Conservation (phyloP, 768 basidiomycete species). For the Cystofilobasidium capitatum region DNA sequence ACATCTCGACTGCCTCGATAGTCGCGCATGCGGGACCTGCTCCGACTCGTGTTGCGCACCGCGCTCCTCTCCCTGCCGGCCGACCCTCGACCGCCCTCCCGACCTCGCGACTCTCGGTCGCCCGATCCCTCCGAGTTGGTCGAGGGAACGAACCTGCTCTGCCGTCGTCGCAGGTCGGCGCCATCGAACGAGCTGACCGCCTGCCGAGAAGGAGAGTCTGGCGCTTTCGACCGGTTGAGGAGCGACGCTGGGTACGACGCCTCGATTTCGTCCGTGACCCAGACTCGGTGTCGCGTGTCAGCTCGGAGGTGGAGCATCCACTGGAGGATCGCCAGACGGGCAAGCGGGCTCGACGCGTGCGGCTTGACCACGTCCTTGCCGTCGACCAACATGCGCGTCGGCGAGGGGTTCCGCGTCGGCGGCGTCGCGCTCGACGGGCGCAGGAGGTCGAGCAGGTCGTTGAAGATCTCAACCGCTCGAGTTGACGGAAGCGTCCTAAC, state of each 20-base stretch:
- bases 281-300: slow-evolving; percentile 79
- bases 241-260: slow-evolving; percentile 14
- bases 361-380: neutral
- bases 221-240: slow-evolving; percentile 4
- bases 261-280: slow-evolving; percentile 51
- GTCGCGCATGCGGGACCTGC: slow-evolving; percentile 22
- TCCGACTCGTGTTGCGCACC: slow-evolving; percentile 17
- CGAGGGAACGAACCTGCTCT: neutral
- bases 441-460: slow-evolving; percentile 42
- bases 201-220: neutral
- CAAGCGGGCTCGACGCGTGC: slow-evolving; percentile 43
- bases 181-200: neutral
- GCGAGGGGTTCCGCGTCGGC: slow-evolving; percentile 21
- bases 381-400: slow-evolving; percentile 4
- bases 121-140: neutral
- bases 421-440: slow-evolving; percentile 29
- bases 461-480: slow-evolving; percentile 40
- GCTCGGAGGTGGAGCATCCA: slow-evolving; percentile 82
- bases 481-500: slow-evolving; percentile 38
- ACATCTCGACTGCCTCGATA: slow-evolving; percentile 17
- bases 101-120: slow-evolving; percentile 17
- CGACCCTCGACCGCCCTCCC: slow-evolving; percentile 3
- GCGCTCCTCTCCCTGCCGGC: slow-evolving; percentile 7
- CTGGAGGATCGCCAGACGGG: slow-evolving; percentile 64
- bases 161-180: neutral